phyloP scores from a whole-genome alignment of 2,329 filamentous ascomycete species.

The Ophiostoma ulmi region DNA sequence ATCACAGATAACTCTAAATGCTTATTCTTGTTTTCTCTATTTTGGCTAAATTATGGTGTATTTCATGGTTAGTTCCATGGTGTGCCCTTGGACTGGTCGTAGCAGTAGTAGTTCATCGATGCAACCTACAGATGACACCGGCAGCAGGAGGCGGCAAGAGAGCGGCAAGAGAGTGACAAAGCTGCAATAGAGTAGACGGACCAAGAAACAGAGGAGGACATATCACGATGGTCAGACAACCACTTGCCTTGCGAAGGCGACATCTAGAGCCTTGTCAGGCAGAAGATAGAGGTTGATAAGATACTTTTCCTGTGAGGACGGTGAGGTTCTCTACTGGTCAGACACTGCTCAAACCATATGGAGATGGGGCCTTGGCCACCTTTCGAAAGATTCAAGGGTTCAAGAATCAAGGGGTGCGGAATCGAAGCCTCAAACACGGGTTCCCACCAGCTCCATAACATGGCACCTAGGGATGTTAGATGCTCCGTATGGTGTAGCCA shows the following conservation, averaged over 20 bases:
- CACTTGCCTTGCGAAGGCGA: neutral
- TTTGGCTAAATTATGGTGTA: neutral
- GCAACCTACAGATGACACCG: neutral
- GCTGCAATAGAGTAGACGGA: neutral
- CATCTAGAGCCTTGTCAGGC: neutral
- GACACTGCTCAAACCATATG: neutral
- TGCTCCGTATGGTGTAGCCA: neutral
- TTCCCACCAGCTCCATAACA: neutral
- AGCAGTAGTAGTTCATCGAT: neutral
- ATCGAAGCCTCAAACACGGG: neutral
- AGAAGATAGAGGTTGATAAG: neutral
- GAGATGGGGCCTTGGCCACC: neutral
- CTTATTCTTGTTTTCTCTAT: conserved; percentile 5
- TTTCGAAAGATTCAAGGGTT: neutral
- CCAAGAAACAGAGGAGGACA: neutral
- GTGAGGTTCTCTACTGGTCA: neutral
- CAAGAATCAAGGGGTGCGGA: neutral
- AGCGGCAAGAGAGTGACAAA: neutral
- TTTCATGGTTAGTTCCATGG: neutral
- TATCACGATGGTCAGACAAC: neutral
- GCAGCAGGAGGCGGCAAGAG: neutral
- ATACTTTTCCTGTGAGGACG: neutral
- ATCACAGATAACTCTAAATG: conserved; percentile 3
- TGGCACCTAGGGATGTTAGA: neutral
- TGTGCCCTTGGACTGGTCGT: neutral